Percentiles rank a stretch among this genome's conserved stretches.
Conservation (phyloP, 495 filamentous ascomycete species). For the Xylaria cubensis region DNA sequence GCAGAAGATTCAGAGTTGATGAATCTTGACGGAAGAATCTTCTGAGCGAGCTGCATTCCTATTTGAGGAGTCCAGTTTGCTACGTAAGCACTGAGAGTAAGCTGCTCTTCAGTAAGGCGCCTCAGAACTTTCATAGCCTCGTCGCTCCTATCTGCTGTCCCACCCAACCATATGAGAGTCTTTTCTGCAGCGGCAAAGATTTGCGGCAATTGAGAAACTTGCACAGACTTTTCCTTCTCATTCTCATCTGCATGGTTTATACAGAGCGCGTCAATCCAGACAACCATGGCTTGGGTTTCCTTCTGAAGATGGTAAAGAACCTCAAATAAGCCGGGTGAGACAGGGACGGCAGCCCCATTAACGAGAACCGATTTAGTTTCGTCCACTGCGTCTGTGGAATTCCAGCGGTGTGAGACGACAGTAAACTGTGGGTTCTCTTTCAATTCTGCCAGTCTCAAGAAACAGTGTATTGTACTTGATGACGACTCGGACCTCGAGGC, state of each 20-base stretch:
- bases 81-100: slow-evolving; percentile 25
- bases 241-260: slow-evolving; percentile 44
- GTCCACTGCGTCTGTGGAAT: slow-evolving; percentile 20
- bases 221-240: slow-evolving; percentile 44
- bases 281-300: neutral
- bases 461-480: slow-evolving; percentile 22
- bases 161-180: slow-evolving; percentile 26
- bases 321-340: slow-evolving; percentile 25
- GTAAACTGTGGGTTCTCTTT: slow-evolving; percentile 23
- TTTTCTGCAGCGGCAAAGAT: slow-evolving; percentile 22
- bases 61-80: slow-evolving; percentile 27
- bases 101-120: slow-evolving; percentile 28
- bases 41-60: slow-evolving; percentile 21
- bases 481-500: slow-evolving; percentile 21
- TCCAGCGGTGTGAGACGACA: slow-evolving; percentile 29
- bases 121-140: slow-evolving; percentile 25
- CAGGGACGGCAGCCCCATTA: slow-evolving; percentile 27
- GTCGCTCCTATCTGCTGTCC: slow-evolving; percentile 19
- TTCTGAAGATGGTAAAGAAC: slow-evolving; percentile 21
- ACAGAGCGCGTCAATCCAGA: slow-evolving; percentile 48
- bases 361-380: slow-evolving; percentile 24
- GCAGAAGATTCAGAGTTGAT: neutral
- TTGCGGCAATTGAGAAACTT: slow-evolving; percentile 33
- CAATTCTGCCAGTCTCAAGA: slow-evolving; percentile 26
- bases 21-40: slow-evolving; percentile 24